Conservation (phyloP, 73 alveolate genomes). For the Urostyla sp. region DNA sequence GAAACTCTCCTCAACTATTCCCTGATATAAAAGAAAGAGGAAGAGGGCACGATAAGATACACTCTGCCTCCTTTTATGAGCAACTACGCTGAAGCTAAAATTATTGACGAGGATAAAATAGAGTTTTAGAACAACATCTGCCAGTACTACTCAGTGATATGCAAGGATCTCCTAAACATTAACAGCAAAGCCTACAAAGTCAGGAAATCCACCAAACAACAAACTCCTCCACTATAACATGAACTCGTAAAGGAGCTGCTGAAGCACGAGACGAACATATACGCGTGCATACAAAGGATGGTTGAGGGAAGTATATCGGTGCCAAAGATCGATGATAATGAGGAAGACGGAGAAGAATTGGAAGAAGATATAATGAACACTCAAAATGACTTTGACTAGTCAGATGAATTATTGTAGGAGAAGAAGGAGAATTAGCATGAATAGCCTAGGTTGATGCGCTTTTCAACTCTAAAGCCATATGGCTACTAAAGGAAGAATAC, state of each 20-base stretch:
- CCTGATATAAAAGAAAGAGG: slow-evolving; percentile 13
- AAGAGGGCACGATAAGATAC: background rate
- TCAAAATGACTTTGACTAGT: background rate
- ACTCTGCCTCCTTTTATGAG: slow-evolving; percentile 55
- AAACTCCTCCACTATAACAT: slow-evolving; percentile 14
- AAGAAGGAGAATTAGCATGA: background rate
- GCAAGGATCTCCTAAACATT: background rate
- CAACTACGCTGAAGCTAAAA: slow-evolving; percentile 48
- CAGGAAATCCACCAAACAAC: background rate
- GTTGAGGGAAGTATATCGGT: slow-evolving; percentile 10
- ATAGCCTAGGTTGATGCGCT: background rate
- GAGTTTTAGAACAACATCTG: slow-evolving; percentile 42
- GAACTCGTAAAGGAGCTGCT: slow-evolving; percentile 30
- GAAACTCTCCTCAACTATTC: slow-evolving; percentile 48
- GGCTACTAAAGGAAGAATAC: too few species aligned
- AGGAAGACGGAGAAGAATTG: background rate
- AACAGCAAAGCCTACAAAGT: slow-evolving; percentile 25
- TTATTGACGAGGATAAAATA: background rate
- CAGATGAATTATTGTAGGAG: background rate
- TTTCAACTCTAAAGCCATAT: too few species aligned
- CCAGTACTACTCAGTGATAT: slow-evolving; percentile 43
- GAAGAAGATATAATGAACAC: slow-evolving; percentile 5
- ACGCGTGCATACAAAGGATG: slow-evolving; percentile 56
- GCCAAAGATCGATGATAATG: background rate
- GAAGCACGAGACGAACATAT: slow-evolving; percentile 56